Evolutionary conservation across 768 basidiomycete species (phyloP), one percentile per base, ranked within the genome.

Genomic region (Psilocybe cyanescens): DNA sequence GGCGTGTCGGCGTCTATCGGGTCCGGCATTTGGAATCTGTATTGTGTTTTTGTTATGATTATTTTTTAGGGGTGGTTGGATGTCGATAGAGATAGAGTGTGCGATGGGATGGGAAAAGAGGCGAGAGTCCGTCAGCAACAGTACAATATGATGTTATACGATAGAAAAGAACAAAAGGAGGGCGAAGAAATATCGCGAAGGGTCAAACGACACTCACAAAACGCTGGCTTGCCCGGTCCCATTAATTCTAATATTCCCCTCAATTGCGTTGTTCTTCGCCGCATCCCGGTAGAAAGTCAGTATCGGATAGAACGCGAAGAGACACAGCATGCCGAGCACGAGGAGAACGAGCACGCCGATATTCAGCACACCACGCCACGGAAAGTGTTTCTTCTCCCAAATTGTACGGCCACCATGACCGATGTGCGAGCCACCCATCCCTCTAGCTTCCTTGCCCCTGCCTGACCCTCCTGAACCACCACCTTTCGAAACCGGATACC

Each of bases 301-400:
- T 33, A 97, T 84, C 3, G 96, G 95, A 71, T 92, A 96, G 45
- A 88, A 86, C 54, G 92, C 85, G 73, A 97, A 97, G 7, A 97
- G 83, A 39, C 75, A 74, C 57, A 97, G 74, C 60, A 97, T 75
- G 4, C 79, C 84, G 29, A 74, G 24, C 14, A 92, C 76, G 65
- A 97, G 80, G 17, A 88, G 1, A 37, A 89, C 0, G 28, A 98
- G 79, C 53, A 92, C 83, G 30, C 83, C 75, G 54, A 97, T 72
- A 76, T 97, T 97, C 61, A 84, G 62, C 3, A 92, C 48, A 3
- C 78, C 76, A 35, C 80, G 70, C 80, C 78, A 82, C 7, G 81
- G 79, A 67, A 82, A 81, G 19, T 70, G 64, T 45, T 66, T 72
- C 14, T 69, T 69, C 41, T 63, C 57, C 45, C 65, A 58, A 24